phyloP scores from a whole-genome alignment of 2,329 filamentous ascomycete species.

The Onygenales sp. region DNA sequence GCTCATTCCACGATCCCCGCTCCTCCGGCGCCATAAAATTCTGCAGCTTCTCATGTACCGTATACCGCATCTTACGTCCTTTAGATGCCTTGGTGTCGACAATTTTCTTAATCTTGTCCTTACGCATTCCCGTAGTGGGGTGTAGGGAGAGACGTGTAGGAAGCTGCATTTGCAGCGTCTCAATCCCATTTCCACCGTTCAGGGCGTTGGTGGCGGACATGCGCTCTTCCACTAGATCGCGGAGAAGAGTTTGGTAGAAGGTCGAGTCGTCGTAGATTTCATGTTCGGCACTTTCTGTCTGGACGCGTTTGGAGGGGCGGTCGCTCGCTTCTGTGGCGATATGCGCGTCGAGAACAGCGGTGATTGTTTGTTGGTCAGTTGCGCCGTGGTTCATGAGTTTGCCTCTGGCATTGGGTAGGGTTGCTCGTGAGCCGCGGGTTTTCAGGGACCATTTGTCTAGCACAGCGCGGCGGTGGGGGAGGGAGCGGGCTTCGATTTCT shows the following conservation, averaged over 20 bases:
- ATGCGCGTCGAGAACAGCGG: slow-evolving; percentile 35
- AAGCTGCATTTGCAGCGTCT: slow-evolving; percentile 26
- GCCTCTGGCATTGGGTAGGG: slow-evolving; percentile 47
- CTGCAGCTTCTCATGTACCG: slow-evolving; percentile 91
- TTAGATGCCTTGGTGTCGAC: slow-evolving; percentile 94
- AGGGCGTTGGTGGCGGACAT: slow-evolving; percentile 44
- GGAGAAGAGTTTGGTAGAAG: slow-evolving; percentile 88
- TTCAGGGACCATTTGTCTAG: slow-evolving; percentile 89
- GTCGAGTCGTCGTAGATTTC: slow-evolving; percentile 87
- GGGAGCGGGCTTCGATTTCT: slow-evolving; percentile 50
- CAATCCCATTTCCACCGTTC: slow-evolving; percentile 28
- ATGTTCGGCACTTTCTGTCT: slow-evolving; percentile 3
- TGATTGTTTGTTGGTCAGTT: slow-evolving; percentile 42
- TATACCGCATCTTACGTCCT: slow-evolving; percentile 86
- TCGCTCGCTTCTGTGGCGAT: slow-evolving; percentile 31
- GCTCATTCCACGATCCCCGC: slow-evolving; percentile 66
- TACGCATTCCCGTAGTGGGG: slow-evolving; percentile 34
- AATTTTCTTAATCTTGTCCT: slow-evolving; percentile 63
- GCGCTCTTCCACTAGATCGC: slow-evolving; percentile 85
- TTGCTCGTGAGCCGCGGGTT: slow-evolving; percentile 46
- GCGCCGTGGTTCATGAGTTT: slow-evolving; percentile 50
- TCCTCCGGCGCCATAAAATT: slow-evolving; percentile 97
- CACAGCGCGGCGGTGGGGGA: slow-evolving; percentile 56
- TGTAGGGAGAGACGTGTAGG: slow-evolving; percentile 29
- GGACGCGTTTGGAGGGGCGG: slow-evolving; percentile 22